phyloP scores from a whole-genome alignment of 192 early-diverging fungal genomes.

The Backusella morwellensis region DNA sequence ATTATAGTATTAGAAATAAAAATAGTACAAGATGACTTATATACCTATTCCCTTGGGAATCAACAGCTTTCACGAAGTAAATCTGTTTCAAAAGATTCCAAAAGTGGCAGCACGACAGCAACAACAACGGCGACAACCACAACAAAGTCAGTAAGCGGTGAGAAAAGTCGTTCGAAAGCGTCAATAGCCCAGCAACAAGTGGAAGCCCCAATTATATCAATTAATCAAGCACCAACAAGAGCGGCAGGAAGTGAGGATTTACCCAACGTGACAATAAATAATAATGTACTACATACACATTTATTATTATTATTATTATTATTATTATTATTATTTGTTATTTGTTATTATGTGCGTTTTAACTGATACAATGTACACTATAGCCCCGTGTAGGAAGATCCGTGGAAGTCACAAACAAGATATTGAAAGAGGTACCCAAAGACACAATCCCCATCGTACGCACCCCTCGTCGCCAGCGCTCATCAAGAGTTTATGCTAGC shows the following conservation, averaged over 20 bases:
- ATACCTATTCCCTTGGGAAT: background rate
- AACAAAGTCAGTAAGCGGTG: background rate
- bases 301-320: background rate
- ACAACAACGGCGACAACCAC: background rate
- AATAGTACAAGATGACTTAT: background rate
- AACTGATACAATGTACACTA: background rate
- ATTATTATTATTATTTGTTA: background rate
- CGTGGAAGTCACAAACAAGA: constrained; percentile 36
- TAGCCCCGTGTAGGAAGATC: constrained; percentile 7
- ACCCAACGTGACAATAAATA: constrained; percentile 8
- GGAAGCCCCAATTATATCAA: background rate
- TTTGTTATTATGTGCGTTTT: background rate
- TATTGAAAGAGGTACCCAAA: constrained; percentile 52
- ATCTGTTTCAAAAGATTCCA: constrained; percentile 5
- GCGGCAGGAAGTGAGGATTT: background rate
- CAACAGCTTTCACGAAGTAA: constrained; percentile 20
- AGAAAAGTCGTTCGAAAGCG: background rate
- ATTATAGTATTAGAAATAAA: background rate
- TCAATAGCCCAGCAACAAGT: background rate
- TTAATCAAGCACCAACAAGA: background rate
- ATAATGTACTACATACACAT: constrained; percentile 6
- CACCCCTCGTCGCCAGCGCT: constrained; percentile 78
- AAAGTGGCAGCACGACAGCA: background rate
- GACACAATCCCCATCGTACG: constrained; percentile 77
- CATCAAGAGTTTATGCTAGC: constrained; percentile 78